Conservation (phyloP, 1,284 basidiomycete genomes). For the Cutaneotrichosporon spelunceum region DNA sequence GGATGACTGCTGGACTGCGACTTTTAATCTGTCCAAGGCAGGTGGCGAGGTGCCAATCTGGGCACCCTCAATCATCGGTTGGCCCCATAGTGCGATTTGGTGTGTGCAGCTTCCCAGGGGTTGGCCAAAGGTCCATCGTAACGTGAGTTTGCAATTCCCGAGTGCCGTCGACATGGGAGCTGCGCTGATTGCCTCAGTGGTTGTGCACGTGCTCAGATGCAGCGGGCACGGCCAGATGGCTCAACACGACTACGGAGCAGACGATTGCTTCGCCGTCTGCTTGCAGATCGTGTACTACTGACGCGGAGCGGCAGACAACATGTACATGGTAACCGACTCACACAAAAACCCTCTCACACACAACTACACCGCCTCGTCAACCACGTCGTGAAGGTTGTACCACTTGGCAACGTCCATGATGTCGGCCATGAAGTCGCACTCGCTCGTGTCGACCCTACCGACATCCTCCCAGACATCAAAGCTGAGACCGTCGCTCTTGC, state of each 20-base stretch:
- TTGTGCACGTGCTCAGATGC: background rate
- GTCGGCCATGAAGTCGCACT: background rate
- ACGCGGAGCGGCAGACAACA: background rate
- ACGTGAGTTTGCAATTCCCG: background rate
- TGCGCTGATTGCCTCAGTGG: background rate
- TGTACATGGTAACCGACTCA: background rate
- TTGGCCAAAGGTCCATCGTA: background rate
- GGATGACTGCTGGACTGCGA: background rate
- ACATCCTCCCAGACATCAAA: background rate
- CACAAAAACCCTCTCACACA: background rate
- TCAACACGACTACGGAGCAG: background rate
- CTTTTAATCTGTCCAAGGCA: background rate
- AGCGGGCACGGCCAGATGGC: background rate
- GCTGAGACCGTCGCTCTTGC: background rate
- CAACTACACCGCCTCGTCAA: background rate
- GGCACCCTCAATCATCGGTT: background rate
- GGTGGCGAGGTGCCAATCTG: background rate
- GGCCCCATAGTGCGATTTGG: background rate
- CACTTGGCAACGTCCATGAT: conserved; percentile 1
- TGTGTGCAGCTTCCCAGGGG: background rate
- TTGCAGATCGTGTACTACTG: background rate
- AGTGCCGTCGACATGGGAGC: background rate
- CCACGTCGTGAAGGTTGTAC: background rate
- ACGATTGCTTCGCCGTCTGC: background rate
- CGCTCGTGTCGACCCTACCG: background rate